Base-by-base conservation (phyloP, 2,329 filamentous ascomycete genomes). In the Trichoderma sp. region DNA sequence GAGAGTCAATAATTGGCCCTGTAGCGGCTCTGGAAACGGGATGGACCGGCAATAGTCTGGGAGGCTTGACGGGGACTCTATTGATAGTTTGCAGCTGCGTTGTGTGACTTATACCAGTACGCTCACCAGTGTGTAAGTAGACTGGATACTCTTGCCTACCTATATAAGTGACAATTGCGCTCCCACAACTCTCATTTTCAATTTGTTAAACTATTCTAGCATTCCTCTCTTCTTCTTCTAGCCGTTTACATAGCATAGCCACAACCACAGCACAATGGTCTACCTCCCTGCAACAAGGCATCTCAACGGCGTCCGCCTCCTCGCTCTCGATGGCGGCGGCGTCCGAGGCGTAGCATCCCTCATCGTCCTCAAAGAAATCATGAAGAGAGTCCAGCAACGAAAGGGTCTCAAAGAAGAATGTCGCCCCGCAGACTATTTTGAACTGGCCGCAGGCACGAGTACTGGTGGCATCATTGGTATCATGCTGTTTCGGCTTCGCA, bases 401-500 rank as follows among this genome's bases (percentile, higher is more conserved):
- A 70, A 70, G 30, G 57, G 57, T 0, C 57, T 70, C 28, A 70
- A 70, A 18, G 57, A 70, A 18, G 66, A 69, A 2, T 69, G 66
- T 18, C 66, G 66, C 14, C 66, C 66, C 8, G 66, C 56, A 32
- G 66, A 69, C 24, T 69, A 61, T 57, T 69, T 69, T n/a, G 66
- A 69, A 34, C 36, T 69, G 26, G 56, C 36, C 9, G 66, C 66
- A 2, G 66, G 66, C 12, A 69, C 66, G 5, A 69, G 66, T 28
- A 69, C 66, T 11, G 66, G 66, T 6, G 66, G 66, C 8, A 69
- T 69, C 36, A 69, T 69, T 28, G 66, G 66, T n/a, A 69, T 69
- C 36, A 69, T 69, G 66, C 66, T 69, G 11, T 69, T 69, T 57
- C 66, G 66, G 36, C 66, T 69, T 60, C 66, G 66, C 66, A 69